Conservation (phyloP, 2,329 filamentous ascomycete species). For the Neospermospora avenae region DNA sequence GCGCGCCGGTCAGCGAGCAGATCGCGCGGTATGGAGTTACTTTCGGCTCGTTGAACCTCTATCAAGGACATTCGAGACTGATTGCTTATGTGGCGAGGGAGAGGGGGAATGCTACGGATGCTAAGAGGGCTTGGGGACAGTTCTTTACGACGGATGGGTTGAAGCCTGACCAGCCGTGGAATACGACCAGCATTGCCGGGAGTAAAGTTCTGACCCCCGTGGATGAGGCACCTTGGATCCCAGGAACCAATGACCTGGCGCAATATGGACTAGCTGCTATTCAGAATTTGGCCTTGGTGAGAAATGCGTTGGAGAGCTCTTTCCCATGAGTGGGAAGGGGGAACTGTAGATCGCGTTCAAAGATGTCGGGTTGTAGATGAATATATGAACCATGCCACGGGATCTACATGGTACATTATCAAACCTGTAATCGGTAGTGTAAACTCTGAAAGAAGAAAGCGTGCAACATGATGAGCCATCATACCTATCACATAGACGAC, state of each 20-base stretch:
- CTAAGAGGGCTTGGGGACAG: constrained; percentile 51
- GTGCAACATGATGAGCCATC: too few species aligned
- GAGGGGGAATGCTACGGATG: constrained; percentile 45
- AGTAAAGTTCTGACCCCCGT: constrained; percentile 45
- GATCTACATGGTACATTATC: too few species aligned
- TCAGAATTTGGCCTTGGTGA: constrained; percentile 47
- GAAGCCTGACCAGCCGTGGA: constrained; percentile 38
- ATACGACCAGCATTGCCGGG: constrained; percentile 40
- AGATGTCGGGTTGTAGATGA: background rate
- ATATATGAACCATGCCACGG: background rate
- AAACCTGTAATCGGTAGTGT: too few species aligned
- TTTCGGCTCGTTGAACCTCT: constrained; percentile 47
- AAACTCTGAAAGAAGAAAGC: too few species aligned
- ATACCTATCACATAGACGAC: too few species aligned
- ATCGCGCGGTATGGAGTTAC: constrained; percentile 47
- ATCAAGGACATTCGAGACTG: constrained; percentile 56
- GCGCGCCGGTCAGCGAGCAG: constrained; percentile 48
- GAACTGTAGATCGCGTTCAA: background rate
- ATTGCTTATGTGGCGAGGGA: constrained; percentile 51
- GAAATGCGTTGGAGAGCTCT: constrained; percentile 1
- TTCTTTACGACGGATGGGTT: constrained; percentile 49
- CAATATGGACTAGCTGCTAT: constrained; percentile 57
- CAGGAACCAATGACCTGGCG: constrained; percentile 51
- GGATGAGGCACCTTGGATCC: constrained; percentile 55
- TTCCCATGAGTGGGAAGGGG: background rate